Evolutionary conservation across 2,329 filamentous ascomycete genomes (phyloP).

Genomic region (Penicillium janthinellum): DNA sequence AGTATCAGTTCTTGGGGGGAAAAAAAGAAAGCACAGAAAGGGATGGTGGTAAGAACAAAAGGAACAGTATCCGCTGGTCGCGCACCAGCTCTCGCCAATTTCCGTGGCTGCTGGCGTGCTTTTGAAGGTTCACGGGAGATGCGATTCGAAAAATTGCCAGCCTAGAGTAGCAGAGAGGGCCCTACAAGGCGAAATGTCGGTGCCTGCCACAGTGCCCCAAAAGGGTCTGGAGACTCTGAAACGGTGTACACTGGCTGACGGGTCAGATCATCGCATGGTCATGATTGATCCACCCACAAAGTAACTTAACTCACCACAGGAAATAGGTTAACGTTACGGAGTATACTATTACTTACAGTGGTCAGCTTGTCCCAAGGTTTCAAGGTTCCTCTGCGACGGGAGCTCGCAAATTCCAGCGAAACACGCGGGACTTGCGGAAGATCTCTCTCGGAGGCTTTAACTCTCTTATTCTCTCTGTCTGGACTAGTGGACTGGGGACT

Average conservation of each 20-base stretch:
- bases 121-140: not conserved
- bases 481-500: no score
- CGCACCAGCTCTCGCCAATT: not conserved
- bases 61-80: not conserved
- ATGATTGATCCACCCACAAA: not conserved
- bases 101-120: not conserved
- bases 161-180: not conserved
- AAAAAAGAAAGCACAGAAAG: not conserved
- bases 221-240: no score
- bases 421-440: not conserved
- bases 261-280: not conserved
- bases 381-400: not conserved
- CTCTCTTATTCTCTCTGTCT: no score
- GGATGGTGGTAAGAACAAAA: not conserved
- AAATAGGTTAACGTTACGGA: no score
- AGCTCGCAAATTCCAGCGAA: not conserved
- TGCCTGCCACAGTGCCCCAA: conserved; percentile 7
- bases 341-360: not conserved
- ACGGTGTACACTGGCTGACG: not conserved
- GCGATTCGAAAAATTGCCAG: no score
- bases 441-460: not conserved
- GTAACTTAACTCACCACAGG: no score
- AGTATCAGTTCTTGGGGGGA: not conserved
- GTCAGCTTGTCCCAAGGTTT: not conserved
- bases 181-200: conserved; percentile 6